Evolutionary conservation across 371 early-diverging fungal genomes (phyloP), one percentile per base, ranked within the genome.

Genomic region (Homolaphlyctis polyrhiza): DNA sequence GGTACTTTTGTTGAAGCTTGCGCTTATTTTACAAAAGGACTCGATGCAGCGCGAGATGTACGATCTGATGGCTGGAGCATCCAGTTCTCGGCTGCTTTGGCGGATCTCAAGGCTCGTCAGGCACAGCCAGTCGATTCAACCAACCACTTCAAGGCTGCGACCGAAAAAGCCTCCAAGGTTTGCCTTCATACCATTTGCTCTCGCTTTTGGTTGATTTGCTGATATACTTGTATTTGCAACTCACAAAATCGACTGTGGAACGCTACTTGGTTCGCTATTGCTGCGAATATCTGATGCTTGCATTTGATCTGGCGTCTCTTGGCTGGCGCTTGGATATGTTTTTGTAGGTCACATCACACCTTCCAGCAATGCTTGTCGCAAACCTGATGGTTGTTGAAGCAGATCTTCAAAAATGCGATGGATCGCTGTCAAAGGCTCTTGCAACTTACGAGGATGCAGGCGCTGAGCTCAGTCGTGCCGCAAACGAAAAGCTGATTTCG

Each of bases 1-100:
- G 93, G 93, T 0, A 86, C 90, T 4, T 73, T 81, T 52, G 70
- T 76, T 29, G 88, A 91, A 60, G 84, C 87, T 0, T 84, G 87
- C 47, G 88, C 89, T 64, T 89, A 84, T 70, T 67, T 86, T 21
- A 69, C 76, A 29, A 81, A 86, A 61, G 89, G 86, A 0, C 69
- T 80, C 36, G 64, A 69, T 13, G 71, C 89, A 16, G 84, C 88
- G 1, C 72, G 71, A 36, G 71, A 73, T 4, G 72, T 83, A 4
- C 73, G 71, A 21, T 84, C 90, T 0, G 69, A 73, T 5, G 61
- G 71, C 11, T 78, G 78, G 51, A 61, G 68, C 18, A 73, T 70
- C 28, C 65, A 68, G 8, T 80, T 89, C 60, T 64, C 78, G 32
- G 54, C 86, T 6, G 58, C 63, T 0, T 70, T 86, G 8, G 84